These are phyloP conservation scores for Cystobasidium onofrii DNA, from an alignment of 768 basidiomycete species.

Conservation along the genomic window DNA sequence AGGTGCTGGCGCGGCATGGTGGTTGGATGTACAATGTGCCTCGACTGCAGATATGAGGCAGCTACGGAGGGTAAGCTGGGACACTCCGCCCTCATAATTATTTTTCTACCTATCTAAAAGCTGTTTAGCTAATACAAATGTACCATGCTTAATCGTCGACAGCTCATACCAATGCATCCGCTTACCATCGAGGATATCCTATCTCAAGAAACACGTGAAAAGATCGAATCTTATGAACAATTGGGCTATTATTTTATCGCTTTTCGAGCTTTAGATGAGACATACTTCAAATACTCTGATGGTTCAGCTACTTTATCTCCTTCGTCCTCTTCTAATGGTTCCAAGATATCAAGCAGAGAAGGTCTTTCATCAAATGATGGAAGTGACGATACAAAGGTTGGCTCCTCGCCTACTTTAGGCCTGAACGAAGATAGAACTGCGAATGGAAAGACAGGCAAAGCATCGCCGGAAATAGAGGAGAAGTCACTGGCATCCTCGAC, in stretches of 20 bases:
- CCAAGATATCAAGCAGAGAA: background rate
- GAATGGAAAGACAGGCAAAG: background rate
- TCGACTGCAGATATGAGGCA: slow-evolving; percentile 78
- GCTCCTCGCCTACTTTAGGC: background rate
- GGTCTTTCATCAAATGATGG: background rate
- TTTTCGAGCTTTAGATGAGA: slow-evolving; percentile 67
- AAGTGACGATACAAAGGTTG: background rate
- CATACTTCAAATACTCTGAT: slow-evolving; percentile 49
- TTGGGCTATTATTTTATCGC: slow-evolving; percentile 89
- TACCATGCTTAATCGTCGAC: too few species aligned
- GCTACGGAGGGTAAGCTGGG: slow-evolving; percentile 65
- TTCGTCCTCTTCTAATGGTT: background rate
- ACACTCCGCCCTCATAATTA: too few species aligned
- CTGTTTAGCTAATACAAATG: too few species aligned
- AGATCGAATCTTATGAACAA: slow-evolving; percentile 69
- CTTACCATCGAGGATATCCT: slow-evolving; percentile 87
- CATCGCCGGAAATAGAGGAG: slow-evolving; percentile 24
- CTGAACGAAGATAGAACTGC: background rate
- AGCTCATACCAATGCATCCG: slow-evolving; percentile 82
- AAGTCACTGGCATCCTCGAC: background rate
- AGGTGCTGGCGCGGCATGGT: slow-evolving; percentile 58
- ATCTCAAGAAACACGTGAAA: slow-evolving; percentile 83
- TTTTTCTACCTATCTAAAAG: too few species aligned
- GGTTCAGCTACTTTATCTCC: slow-evolving; percentile 14
- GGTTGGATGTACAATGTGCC: slow-evolving; percentile 79